phyloP scores from a whole-genome alignment of 148 eudicot genomes.

The Rhododendron griersonianum region DNA sequence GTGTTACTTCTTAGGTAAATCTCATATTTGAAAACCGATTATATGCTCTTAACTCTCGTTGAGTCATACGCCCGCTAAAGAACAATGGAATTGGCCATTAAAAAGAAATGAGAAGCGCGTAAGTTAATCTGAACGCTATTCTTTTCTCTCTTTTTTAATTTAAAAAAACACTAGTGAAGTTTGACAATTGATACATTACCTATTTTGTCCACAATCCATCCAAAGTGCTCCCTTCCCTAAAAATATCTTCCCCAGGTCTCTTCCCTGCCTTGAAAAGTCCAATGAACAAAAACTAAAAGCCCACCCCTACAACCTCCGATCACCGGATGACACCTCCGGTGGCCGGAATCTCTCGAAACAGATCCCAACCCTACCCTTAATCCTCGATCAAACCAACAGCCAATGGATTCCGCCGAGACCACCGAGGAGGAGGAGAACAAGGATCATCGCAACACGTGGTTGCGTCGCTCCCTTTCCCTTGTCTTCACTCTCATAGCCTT shows the following conservation, averaged over 20 bases:
- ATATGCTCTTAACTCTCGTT: no score
- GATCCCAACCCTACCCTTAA: background rate
- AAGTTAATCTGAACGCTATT: no score
- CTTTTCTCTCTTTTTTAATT: no score
- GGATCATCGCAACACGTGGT: conserved; percentile 1
- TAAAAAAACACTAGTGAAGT: no score
- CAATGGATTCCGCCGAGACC: conserved; percentile 4
- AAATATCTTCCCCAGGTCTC: background rate
- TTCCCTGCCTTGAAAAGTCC: background rate
- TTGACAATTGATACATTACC: no score
- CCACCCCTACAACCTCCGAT: background rate
- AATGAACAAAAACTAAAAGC: background rate
- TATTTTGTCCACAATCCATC: background rate
- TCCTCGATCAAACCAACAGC: background rate
- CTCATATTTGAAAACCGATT: no score
- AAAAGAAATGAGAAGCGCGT: no score
- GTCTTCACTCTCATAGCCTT: background rate
- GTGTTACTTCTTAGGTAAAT: no score
- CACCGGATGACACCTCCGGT: conserved; percentile 5
- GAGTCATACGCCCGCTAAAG: no score
- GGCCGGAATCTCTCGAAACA: background rate
- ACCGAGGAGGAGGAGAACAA: background rate
- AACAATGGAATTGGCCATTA: no score
- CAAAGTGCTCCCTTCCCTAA: background rate
- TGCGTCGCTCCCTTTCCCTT: background rate